phyloP scores from a whole-genome alignment of 768 basidiomycete genomes.

The Hemileccinum impolitum region DNA sequence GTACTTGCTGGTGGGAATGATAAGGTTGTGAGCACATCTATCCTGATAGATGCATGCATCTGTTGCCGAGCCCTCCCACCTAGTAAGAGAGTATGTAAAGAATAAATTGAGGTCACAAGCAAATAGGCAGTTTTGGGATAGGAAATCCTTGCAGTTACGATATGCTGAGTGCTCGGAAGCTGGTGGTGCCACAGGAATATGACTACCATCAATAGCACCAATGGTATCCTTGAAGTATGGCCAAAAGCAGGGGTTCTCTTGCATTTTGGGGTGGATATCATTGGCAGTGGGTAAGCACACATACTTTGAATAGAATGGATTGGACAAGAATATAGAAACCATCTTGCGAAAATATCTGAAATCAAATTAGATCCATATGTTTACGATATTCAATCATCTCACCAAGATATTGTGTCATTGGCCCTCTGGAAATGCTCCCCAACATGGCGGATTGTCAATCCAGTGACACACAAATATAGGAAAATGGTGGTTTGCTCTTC shows the following conservation, averaged over 20 bases:
- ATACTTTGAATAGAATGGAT: too few relatives aligned
- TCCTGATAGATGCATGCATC: constrained; percentile 27
- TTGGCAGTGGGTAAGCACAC: too few relatives aligned
- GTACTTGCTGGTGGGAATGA: background rate
- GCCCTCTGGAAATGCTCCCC: background rate
- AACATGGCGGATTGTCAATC: background rate
- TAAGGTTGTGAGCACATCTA: background rate
- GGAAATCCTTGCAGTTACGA: constrained; percentile 21
- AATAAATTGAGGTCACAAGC: constrained; percentile 30
- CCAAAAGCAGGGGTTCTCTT: too few relatives aligned
- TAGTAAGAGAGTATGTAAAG: constrained; percentile 37
- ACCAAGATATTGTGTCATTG: background rate
- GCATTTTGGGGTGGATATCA: too few relatives aligned
- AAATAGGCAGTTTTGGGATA: constrained; percentile 39
- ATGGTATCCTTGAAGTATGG: too few relatives aligned
- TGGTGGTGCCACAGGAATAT: too few relatives aligned
- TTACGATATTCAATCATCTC: too few relatives aligned
- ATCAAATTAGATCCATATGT: too few relatives aligned
- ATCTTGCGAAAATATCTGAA: too few relatives aligned
- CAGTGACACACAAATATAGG: background rate
- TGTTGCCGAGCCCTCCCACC: constrained; percentile 40
- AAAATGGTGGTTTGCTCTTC: background rate
- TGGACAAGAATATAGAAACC: too few relatives aligned
- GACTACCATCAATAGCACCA: too few relatives aligned
- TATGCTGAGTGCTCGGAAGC: too few relatives aligned